A percentile compares a stretch with the other conserved stretches of the same genome.
phyloP scores from a whole-genome alignment of 768 basidiomycete genomes.

The Sporobolomyces phaffii region DNA sequence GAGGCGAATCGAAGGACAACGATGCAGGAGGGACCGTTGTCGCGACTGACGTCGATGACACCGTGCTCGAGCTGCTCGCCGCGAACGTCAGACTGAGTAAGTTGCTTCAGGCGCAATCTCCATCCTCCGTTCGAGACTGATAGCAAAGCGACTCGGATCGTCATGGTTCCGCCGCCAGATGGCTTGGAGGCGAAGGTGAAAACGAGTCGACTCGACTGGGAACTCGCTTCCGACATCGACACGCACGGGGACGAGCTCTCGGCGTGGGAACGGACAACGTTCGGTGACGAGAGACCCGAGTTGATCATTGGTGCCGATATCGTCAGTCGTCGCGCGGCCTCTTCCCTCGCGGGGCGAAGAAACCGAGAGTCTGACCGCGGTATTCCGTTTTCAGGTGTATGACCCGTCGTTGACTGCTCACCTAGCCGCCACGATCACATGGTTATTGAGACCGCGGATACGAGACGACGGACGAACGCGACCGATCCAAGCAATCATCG shows the following conservation, averaged over 20 bases:
- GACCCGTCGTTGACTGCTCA: slow-evolving; percentile 11
- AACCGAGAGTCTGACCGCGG: no score
- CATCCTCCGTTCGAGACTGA: no score
- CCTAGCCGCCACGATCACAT: slow-evolving; percentile 9
- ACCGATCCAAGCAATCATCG: slow-evolving; percentile 21
- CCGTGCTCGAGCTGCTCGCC: slow-evolving; percentile 16
- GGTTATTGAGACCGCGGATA: background rate
- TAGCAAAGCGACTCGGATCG: no score
- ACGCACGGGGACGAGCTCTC: background rate
- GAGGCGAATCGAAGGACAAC: background rate
- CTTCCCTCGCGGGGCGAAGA: no score
- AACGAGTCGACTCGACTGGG: slow-evolving; percentile 22
- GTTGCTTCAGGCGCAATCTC: no score
- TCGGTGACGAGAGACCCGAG: background rate
- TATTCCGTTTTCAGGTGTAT: slow-evolving; percentile 38
- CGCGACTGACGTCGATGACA: slow-evolving; percentile 30
- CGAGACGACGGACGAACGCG: background rate
- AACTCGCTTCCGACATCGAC: background rate
- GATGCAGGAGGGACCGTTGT: background rate
- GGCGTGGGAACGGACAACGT: background rate
- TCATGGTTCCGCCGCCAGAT: slow-evolving; percentile 1
- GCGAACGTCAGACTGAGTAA: slow-evolving; percentile 25
- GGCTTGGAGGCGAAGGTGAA: background rate
- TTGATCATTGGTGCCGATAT: slow-evolving; percentile 34
- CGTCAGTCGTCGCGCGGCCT: slow-evolving; percentile 6